A percentile compares a stretch with the other conserved stretches of the same genome.
These are phyloP conservation scores for Lachancea thermotolerans DNA, from an alignment of 805 yeast genomes.

Conservation along the genomic window DNA sequence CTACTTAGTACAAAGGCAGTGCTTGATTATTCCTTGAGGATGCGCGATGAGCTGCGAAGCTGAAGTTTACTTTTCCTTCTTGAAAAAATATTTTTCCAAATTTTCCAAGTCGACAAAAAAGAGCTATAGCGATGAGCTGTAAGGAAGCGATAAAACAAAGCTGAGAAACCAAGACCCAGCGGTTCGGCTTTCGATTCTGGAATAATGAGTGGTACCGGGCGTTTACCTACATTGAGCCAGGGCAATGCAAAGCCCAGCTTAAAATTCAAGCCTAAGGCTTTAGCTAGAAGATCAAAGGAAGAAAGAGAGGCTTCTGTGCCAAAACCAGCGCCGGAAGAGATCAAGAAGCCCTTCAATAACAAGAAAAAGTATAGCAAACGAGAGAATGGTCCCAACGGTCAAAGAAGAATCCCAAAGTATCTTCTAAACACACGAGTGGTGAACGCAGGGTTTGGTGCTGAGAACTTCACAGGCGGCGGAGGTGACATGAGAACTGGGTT, in stretches of 20 bases:
- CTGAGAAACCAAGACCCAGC: no score
- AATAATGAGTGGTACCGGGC: slow-evolving; percentile 20
- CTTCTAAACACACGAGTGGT: slow-evolving; percentile 50
- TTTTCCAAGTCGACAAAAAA: neutral
- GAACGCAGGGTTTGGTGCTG: slow-evolving; percentile 64
- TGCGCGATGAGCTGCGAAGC: slow-evolving; percentile 20
- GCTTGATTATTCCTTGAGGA: slow-evolving; percentile 5
- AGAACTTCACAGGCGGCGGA: slow-evolving; percentile 34
- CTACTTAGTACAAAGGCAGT: neutral
- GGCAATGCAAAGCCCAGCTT: slow-evolving; percentile 41
- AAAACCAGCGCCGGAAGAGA: slow-evolving; percentile 32
- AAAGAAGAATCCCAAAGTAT: slow-evolving; percentile 26
- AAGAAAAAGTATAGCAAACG: slow-evolving; percentile 16
- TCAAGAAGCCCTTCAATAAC: slow-evolving; percentile 9
- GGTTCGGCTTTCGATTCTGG: no score
- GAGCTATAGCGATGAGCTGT: slow-evolving; percentile 4
- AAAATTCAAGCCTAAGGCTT: slow-evolving; percentile 81
- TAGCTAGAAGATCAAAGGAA: slow-evolving; percentile 75
- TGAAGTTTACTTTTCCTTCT: neutral
- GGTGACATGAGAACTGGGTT: slow-evolving; percentile 22
- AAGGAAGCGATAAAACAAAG: neutral
- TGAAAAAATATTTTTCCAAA: neutral
- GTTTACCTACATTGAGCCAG: slow-evolving; percentile 30
- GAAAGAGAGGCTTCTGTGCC: slow-evolving; percentile 79
- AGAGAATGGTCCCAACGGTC: slow-evolving; percentile 14